Percentiles rank a stretch among this genome's conserved stretches.
These are phyloP conservation scores for Populus hybrid DNA, from an alignment of 441 rosid genomes.

Conservation along the genomic window DNA sequence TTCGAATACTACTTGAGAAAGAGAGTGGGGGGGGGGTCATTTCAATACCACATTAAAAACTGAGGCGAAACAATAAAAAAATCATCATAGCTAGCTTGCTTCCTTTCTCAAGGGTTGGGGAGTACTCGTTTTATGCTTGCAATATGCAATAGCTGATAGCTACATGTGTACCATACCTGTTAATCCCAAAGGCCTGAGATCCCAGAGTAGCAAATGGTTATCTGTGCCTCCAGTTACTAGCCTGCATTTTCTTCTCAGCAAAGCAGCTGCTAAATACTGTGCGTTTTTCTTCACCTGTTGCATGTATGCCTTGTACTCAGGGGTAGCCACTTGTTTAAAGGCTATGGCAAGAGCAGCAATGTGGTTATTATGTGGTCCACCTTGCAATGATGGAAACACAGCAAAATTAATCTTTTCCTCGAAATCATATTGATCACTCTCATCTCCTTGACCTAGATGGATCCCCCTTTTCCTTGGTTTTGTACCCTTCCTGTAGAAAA, in stretches of 20 bases:
- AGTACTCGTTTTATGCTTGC: neutral
- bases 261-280: conserved; percentile 77
- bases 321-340: conserved; percentile 85
- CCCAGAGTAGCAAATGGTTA: conserved; percentile 96
- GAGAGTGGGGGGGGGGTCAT: neutral
- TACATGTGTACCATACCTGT: conserved; percentile 52
- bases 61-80: neutral
- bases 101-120: neutral
- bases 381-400: conserved; percentile 84
- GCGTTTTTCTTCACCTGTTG: conserved; percentile 95
- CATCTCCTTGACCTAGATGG: conserved; percentile 40
- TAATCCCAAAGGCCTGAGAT: conserved; percentile 74
- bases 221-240: conserved; percentile 95
- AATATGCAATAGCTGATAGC: neutral
- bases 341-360: conserved; percentile 97
- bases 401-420: conserved; percentile 95
- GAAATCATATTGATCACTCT: conserved; percentile 51
- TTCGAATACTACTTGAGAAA: neutral
- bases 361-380: conserved; percentile 97
- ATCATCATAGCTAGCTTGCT: neutral
- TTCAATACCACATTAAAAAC: neutral
- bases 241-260: conserved; percentile 77
- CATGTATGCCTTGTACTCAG: conserved; percentile 81
- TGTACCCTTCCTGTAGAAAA: conserved; percentile 76
- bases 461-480: conserved; percentile 64